Evolutionary conservation across 2,329 filamentous ascomycete species (phyloP).

Genomic region (Fusarium vanettenii): DNA sequence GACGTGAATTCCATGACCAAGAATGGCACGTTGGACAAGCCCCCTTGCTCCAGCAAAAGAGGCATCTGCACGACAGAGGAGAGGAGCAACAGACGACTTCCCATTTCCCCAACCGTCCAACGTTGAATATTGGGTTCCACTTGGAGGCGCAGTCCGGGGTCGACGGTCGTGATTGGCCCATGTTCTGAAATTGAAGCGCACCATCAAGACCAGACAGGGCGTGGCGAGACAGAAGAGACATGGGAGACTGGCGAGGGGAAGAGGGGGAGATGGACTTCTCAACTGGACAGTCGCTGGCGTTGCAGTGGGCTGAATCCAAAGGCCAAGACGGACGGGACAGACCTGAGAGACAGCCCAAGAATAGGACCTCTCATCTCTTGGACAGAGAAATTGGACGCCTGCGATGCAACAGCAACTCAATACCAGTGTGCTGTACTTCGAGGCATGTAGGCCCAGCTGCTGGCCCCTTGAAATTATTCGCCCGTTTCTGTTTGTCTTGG

Average conservation of each 20-base stretch:
- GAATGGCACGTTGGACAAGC: neutral
- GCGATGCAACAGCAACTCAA: slow-evolving; percentile 35
- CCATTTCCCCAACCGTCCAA: neutral
- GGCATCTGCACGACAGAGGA: neutral
- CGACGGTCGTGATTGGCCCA: neutral
- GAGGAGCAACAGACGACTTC: neutral
- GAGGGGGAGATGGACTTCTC: neutral
- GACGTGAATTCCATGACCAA: neutral
- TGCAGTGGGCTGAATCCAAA: slow-evolving; percentile 15
- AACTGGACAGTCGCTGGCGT: slow-evolving; percentile 2
- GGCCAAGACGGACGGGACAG: neutral
- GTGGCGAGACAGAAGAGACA: neutral
- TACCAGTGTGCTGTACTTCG: neutral
- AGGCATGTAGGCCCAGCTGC: neutral
- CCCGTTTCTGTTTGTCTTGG: slow-evolving; percentile 11
- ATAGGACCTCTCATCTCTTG: slow-evolving; percentile 5
- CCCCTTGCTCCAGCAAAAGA: neutral
- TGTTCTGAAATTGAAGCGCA: neutral
- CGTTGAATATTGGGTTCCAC: neutral
- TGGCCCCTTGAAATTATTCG: slow-evolving; percentile 19
- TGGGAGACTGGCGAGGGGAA: neutral
- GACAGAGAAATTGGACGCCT: slow-evolving; percentile 21
- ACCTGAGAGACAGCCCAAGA: neutral
- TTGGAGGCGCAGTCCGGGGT: slow-evolving; percentile 1
- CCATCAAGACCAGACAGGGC: neutral